Conservation (phyloP, 257 asterid species). For the Plectranthus barbatus region DNA sequence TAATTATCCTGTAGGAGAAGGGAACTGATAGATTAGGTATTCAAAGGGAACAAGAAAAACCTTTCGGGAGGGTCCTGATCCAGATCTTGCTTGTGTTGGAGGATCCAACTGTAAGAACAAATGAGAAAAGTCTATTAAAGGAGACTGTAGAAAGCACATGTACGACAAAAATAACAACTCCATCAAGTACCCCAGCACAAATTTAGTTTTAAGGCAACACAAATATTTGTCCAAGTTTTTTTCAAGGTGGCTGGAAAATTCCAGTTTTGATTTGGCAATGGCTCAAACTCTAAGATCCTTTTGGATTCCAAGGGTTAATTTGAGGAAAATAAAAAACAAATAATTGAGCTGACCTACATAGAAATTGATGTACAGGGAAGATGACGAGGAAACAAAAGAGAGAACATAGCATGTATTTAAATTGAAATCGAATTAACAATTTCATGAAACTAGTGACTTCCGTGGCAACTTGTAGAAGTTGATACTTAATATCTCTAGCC, state of each 20-base stretch:
- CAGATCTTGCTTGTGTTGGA: conserved; percentile 60
- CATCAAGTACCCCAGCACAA: not conserved
- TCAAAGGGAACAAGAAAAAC: conserved; percentile 28
- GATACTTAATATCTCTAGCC: not conserved
- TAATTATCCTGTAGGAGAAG: not conserved
- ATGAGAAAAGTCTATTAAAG: conserved; percentile 1
- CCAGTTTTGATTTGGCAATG: not conserved
- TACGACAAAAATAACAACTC: not conserved
- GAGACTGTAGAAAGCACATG: conserved; percentile 6
- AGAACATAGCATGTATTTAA: not conserved
- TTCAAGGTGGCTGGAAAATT: not conserved
- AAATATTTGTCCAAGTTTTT: not conserved
- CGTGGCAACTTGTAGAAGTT: not conserved
- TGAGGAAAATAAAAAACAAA: not conserved
- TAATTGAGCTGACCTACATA: not conserved
- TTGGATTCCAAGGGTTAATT: not conserved
- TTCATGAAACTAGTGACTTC: not conserved
- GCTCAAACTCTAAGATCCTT: not conserved
- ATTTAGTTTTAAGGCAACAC: not conserved
- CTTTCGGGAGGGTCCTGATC: conserved; percentile 87
- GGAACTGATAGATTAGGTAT: not conserved
- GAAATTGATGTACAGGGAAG: not conserved
- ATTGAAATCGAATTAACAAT: not conserved
- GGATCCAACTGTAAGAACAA: conserved; percentile 44
- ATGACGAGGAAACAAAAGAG: not conserved